Conservation (phyloP, 225 moss, liverwort and hornwort species). For the Antitrichia curtipendula region DNA sequence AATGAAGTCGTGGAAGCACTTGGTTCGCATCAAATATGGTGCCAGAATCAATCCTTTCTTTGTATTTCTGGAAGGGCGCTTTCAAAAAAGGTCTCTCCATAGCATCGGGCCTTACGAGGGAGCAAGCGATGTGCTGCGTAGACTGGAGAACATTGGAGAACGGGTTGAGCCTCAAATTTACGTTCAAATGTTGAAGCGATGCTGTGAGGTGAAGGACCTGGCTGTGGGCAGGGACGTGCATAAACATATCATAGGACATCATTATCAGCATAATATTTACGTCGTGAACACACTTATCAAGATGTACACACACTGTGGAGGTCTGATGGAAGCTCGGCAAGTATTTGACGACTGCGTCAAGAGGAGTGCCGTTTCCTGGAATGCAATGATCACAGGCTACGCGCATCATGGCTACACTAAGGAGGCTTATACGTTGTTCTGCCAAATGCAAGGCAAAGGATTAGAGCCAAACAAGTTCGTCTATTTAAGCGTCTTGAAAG, state of each 20-base stretch:
- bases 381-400: constrained; percentile 22
- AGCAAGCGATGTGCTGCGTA: constrained; percentile 6
- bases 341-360: constrained; percentile 13
- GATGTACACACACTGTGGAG: constrained; percentile 15
- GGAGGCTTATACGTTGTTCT: not conserved
- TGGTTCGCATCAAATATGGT: not conserved
- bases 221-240: constrained; percentile 14
- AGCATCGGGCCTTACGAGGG: not conserved
- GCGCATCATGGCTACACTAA: not conserved
- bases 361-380: constrained; percentile 12
- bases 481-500: constrained; percentile 5
- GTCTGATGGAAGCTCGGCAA: constrained; percentile 1
- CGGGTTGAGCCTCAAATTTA: constrained; percentile 12
- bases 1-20: not conserved
- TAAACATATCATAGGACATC: constrained; percentile 7
- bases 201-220: constrained; percentile 6
- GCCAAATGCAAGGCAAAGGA: constrained; percentile 1
- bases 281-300: constrained; percentile 26
- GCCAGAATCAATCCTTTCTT: not conserved
- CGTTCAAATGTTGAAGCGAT: constrained; percentile 20
- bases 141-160: constrained; percentile 4
- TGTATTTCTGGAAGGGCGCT: not conserved
- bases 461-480: constrained; percentile 5
- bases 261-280: constrained; percentile 11
- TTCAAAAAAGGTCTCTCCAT: not conserved